These are phyloP conservation scores for Citrus glauca DNA, from an alignment of 345 rosid genomes.

Conservation along the genomic window DNA sequence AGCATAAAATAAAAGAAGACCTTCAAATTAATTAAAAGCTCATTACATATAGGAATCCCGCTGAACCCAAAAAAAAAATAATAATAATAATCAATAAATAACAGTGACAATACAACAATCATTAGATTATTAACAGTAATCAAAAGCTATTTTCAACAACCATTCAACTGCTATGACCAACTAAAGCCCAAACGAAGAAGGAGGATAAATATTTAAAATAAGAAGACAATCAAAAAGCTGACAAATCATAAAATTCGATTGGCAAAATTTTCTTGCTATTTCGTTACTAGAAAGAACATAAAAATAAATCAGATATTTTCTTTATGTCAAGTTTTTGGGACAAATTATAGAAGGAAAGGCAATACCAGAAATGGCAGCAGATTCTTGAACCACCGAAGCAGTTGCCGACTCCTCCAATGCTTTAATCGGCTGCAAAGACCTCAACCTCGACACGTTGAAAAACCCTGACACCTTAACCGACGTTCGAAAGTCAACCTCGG, in stretches of 20 bases:
- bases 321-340: not conserved
- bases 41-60: not conserved
- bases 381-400: slow-evolving; percentile 21
- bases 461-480: slow-evolving; percentile 2
- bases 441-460: slow-evolving; percentile 12
- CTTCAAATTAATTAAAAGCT: not conserved
- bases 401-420: slow-evolving; percentile 47
- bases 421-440: slow-evolving; percentile 30
- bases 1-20: not conserved
- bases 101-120: not conserved
- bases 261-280: not conserved
- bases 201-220: not conserved
- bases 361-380: slow-evolving; percentile 31
- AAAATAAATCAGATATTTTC: not conserved
- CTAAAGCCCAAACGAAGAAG: not conserved
- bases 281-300: not conserved
- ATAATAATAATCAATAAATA: no score
- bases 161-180: not conserved
- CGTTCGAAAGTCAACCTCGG: not conserved
- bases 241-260: not conserved
- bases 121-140: not conserved
- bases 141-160: not conserved
- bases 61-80: not conserved
- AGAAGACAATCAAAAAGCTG: not conserved
- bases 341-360: not conserved